Evolutionary conservation across 495 filamentous ascomycete species (phyloP).

Genomic region (Penicillium paradoxum): DNA sequence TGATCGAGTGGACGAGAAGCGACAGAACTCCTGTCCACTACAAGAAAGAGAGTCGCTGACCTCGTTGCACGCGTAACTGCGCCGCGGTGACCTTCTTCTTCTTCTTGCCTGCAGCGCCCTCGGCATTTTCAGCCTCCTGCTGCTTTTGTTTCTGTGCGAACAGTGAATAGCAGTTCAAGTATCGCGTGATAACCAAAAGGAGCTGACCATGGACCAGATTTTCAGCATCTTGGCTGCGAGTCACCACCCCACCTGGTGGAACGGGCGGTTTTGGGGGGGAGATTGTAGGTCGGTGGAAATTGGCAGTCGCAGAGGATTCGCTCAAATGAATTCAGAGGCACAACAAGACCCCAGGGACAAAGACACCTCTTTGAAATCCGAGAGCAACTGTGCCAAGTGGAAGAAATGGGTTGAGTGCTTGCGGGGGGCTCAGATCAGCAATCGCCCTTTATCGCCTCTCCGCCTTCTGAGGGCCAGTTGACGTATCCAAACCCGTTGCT

Average conservation of each 20-base stretch:
- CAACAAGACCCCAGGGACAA: background rate
- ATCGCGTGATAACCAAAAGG: background rate
- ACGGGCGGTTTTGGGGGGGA: background rate
- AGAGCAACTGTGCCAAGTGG: background rate
- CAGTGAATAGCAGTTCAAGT: background rate
- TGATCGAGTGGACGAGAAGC: background rate
- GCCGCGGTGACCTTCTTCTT: conserved; percentile 99
- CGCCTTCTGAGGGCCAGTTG: conserved; percentile 7
- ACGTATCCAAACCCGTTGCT: background rate
- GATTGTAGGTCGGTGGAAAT: background rate
- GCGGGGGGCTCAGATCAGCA: conserved; percentile 16
- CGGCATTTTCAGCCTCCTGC: conserved; percentile 87
- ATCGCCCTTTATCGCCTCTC: conserved; percentile 11
- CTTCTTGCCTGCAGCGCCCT: conserved; percentile 69
- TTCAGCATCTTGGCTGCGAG: conserved; percentile 78
- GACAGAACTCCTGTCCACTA: background rate
- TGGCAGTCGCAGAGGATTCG: background rate
- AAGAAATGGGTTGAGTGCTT: conserved; percentile 2
- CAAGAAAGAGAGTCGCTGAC: conserved; percentile 36
- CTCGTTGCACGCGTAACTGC: conserved; percentile 93
- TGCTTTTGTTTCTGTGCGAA: conserved; percentile 71
- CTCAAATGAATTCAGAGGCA: background rate
- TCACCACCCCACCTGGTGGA: conserved; percentile 22
- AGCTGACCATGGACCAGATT: conserved; percentile 95
- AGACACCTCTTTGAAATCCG: background rate